Base-by-base conservation (phyloP, 2,329 filamentous ascomycete species). In the Stemphylium lycopersici region DNA sequence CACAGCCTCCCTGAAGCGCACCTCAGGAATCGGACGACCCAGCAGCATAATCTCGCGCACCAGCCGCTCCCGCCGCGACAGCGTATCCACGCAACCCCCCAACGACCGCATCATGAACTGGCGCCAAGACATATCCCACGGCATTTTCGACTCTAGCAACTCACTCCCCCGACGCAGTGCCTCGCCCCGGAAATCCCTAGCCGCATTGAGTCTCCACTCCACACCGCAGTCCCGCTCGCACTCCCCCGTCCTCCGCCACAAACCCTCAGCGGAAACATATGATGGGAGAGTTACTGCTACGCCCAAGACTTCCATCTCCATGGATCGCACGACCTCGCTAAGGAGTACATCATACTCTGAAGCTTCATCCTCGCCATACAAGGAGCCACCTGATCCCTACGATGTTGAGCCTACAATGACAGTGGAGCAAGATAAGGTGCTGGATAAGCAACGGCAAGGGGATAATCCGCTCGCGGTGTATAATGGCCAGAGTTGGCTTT, bases 91-190 rank as follows among this genome's bases (percentile, higher is more conserved):
- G 1, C 77, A 78, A 46, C 83, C 83, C 2, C 78, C 81, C 0
- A 81, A 88, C 1, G 93, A 98, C 59, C 85, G 90, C 13, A 97
- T 97, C 61, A 83, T 96, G 61, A 90, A 86, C 44, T 99, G 93
- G 93, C 86, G 93, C 3, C 91, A 96, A 62, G 83, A 83, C 11
- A 83, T 90, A 51, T 78, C 80, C 4, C 81, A 81, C 56, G 81
- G 77, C 31, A 81, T 77, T 56, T 72, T 80, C n/a, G 80, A 83
- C 26, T 76, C 52, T 33, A 71, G 60, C 36, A 65, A 67, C 24
- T 57, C 59, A 0, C 44, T 63, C 18, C 60, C 64, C 2, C 47
- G 56, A 12, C 70, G 82, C 56, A 83, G 79, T 63, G 72, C 76
- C 40, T 82, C 82, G 15, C 79, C 83, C 2, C 75, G 79, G 65